These are phyloP conservation scores for Zasmidium citrigriseum DNA, from an alignment of 2,329 filamentous ascomycete genomes.

Conservation along the genomic window DNA sequence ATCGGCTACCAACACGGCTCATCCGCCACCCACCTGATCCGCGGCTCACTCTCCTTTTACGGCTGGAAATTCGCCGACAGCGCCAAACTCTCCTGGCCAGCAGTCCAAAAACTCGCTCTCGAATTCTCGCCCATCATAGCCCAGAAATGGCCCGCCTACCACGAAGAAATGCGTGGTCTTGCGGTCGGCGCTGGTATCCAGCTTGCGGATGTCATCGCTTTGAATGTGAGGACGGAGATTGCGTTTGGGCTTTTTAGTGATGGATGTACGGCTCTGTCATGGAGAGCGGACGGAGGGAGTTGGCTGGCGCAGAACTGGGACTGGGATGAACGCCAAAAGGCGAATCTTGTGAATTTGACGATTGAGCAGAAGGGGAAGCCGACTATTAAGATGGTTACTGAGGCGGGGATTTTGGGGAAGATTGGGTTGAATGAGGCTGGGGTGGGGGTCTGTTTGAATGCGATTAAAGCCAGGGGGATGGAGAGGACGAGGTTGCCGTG, in stretches of 20 bases:
- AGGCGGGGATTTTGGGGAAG: constrained; percentile 65
- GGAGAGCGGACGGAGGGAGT: constrained; percentile 37
- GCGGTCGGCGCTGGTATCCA: constrained; percentile 51
- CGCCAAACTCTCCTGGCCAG: constrained; percentile 48
- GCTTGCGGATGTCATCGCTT: constrained; percentile 56
- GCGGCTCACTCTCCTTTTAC: constrained; percentile 50
- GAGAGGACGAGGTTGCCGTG: constrained; percentile 56
- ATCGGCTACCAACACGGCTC: constrained; percentile 53
- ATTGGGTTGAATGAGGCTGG: constrained; percentile 63
- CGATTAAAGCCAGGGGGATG: constrained; percentile 60
- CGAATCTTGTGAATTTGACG: constrained; percentile 52
- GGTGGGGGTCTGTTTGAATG: constrained; percentile 63
- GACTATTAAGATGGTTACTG: constrained; percentile 58
- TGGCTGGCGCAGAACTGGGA: constrained; percentile 45
- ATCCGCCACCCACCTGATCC: constrained; percentile 42
- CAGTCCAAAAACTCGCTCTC: constrained; percentile 48
- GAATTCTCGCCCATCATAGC: constrained; percentile 50
- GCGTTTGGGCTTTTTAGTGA: constrained; percentile 57
- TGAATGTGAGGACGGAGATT: constrained; percentile 62
- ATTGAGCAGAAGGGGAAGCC: constrained; percentile 49
- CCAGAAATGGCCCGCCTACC: constrained; percentile 44
- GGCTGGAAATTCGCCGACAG: constrained; percentile 48
- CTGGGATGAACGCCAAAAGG: constrained; percentile 56
- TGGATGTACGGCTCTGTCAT: constrained; percentile 58
- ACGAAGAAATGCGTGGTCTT: constrained; percentile 49